Base-by-base conservation (phyloP, 768 basidiomycete species). In the Grammothele lineata region DNA sequence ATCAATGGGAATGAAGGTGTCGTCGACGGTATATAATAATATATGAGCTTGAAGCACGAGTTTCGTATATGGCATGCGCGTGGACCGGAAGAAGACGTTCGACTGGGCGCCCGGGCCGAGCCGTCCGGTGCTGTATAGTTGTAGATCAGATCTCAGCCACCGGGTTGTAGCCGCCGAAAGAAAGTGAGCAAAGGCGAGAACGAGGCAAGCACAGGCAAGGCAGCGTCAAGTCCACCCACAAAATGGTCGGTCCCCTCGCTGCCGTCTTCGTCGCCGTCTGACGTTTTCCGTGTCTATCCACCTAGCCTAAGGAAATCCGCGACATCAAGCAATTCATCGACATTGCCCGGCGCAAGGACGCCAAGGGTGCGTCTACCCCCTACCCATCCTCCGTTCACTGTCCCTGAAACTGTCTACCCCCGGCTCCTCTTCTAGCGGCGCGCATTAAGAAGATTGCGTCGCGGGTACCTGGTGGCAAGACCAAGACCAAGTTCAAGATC, bases 261-360 rank as follows among this genome's bases (percentile, higher is more conserved):
- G 17, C 32, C 18, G n/a, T 15, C n/a, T 33, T 9, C 18, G 9
- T 19, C 34, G 19, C 34, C 21, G 18, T 22, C 11, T n/a, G 30
- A 35, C 37, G 41, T 33, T 22, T 21, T 45, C 32, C 34, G 35
- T 30, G 30, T 26, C 25, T 18, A 8, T 8, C 40, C n/a, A 14
- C 9, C 5, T 14, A 97, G 95, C 93, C 95, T 51, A 93, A 96
- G 75, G 90, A 97, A 83, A 85, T 99, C 75, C 78, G 80, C 61
- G 94, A 98, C 72, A 97, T 98, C 80, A 99, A 98, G 77, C 78
- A 90, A 71, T 97, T 98, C 77, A 89, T 98, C 70, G 87, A 92
- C 75, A 91, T 95, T 68, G 86, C 94, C 46, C 84, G 85, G 76
- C 84, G 95, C 75, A 95, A 92, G 81, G 95, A 96, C 81, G 96